Evolutionary conservation across 2,329 filamentous ascomycete species (phyloP), one percentile per base, ranked within the genome.

Genomic region (Aspergillus thermomutatus): DNA sequence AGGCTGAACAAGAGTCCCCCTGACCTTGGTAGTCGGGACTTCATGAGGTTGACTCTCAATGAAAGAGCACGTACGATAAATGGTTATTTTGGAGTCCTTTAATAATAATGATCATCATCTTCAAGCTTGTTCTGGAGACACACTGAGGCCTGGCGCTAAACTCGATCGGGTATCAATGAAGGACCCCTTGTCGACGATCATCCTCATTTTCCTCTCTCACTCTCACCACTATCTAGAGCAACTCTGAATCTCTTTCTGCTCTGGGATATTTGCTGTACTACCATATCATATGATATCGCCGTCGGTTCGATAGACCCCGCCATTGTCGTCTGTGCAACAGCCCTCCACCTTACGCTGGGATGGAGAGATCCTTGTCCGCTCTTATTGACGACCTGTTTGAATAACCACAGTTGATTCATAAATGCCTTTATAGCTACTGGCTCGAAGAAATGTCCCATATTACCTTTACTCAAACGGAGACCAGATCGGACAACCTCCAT

Each of bases 391-490:
- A 23, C 43, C 23, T 26, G 10, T 6, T 46, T 46, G 43, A 46
- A 23, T 46, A 46, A 14, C 11, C 43, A 46, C 19, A 46, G 17
- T 26, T 46, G 21, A 46, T 23, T 10, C 43, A 46, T 46, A 21
- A 26, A 45, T 55, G 26, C 48, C 31, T 21, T 9, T 27, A 27
- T n/a, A 14, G 43, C 23, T 25, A 17, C 23, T 6, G 9, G 11
- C 21, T 46, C 21, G 3, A 14, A 46, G 61, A 58, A 52, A 74
- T 76, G 72, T 70, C 71, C 60, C 71, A 62, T 52, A 62, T 69
- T 51, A 55, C 67, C 48, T 72, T 71, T 50, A 62, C 68, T 31
- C 64, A 67, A 52, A 55, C 64, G 41, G 67, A 67, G n/a, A 57
- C 61, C 53, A 64, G 65, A 58, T 67, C 67, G 54, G 67, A 65